Percentiles rank a stretch among this genome's conserved stretches.
phyloP scores from a whole-genome alignment of 2,329 filamentous ascomycete genomes.

The Colletotrichum spinosum region DNA sequence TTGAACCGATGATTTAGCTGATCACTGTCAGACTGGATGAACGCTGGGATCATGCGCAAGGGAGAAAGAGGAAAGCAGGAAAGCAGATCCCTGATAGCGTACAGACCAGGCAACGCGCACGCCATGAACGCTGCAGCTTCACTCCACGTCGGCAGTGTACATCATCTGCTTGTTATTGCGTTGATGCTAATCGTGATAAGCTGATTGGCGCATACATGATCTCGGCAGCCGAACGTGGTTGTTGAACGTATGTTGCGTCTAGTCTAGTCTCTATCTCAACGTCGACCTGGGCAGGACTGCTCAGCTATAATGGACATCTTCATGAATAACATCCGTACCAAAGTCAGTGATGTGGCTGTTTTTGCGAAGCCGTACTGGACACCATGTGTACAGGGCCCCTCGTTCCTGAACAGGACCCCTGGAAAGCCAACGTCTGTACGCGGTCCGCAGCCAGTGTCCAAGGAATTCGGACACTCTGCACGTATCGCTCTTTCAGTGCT shows the following conservation, averaged over 20 bases:
- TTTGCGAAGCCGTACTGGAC: too few species aligned
- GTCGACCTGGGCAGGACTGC: too few species aligned
- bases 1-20: constrained; percentile 1
- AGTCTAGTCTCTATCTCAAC: constrained; percentile 1
- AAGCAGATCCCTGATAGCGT: constrained; percentile 2
- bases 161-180: not conserved
- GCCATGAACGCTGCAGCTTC: not conserved
- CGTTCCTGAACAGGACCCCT: too few species aligned
- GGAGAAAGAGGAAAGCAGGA: not conserved
- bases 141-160: not conserved
- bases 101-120: not conserved
- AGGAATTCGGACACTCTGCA: constrained; percentile 3
- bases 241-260: not conserved
- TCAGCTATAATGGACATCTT: too few species aligned
- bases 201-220: constrained; percentile 10
- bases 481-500: not conserved
- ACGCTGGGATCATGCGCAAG: constrained; percentile 14
- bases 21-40: constrained; percentile 3
- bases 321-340: too few species aligned
- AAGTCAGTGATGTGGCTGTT: too few species aligned
- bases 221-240: constrained; percentile 15
- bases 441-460: constrained; percentile 9
- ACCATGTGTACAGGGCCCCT: too few species aligned
- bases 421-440: not conserved
- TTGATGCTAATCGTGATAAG: constrained; percentile 6